Percentiles rank a stretch among this genome's conserved stretches.
These are phyloP conservation scores for Aspergillus sp. DNA, from an alignment of 2,329 filamentous ascomycete genomes.

Conservation along the genomic window DNA sequence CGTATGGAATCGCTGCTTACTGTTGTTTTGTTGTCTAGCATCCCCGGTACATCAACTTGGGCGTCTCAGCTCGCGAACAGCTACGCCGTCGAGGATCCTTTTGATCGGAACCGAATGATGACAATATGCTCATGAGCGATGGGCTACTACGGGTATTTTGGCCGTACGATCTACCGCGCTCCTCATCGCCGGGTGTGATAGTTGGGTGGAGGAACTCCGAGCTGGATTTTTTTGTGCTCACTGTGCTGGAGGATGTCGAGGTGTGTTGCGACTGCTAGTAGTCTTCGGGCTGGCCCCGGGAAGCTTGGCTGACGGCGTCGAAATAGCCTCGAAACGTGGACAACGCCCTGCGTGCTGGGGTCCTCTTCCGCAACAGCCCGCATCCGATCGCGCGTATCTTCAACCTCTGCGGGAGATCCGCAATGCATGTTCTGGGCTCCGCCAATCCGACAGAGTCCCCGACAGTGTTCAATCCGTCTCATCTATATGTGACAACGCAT, in stretches of 20 bases:
- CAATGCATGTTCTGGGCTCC: conserved; percentile 77
- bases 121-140: conserved; percentile 59
- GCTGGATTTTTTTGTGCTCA: conserved; percentile 80
- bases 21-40: conserved; percentile 47
- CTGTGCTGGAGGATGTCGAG: conserved; percentile 83
- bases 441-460: conserved; percentile 54
- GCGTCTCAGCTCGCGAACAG: conserved; percentile 92
- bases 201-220: conserved; percentile 94
- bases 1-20: conserved; percentile 1
- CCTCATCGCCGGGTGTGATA: conserved; percentile 68
- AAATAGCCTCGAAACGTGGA: conserved; percentile 67
- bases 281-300: not conserved
- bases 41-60: conserved; percentile 64
- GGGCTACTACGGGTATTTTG: conserved; percentile 97
- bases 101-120: conserved; percentile 46
- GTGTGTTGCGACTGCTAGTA: conserved; percentile 41
- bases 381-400: conserved; percentile 74
- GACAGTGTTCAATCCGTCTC: conserved; percentile 53
- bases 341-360: conserved; percentile 72
- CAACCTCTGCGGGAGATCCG: conserved; percentile 70
- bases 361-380: conserved; percentile 70
- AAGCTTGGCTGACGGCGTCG: conserved; percentile 4
- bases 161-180: conserved; percentile 74
- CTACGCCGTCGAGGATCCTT: conserved; percentile 90
- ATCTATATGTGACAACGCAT: conserved; percentile 54